Conservation (phyloP, 352 stramenopile genomes). For the Aphanomyces cochlioides region DNA sequence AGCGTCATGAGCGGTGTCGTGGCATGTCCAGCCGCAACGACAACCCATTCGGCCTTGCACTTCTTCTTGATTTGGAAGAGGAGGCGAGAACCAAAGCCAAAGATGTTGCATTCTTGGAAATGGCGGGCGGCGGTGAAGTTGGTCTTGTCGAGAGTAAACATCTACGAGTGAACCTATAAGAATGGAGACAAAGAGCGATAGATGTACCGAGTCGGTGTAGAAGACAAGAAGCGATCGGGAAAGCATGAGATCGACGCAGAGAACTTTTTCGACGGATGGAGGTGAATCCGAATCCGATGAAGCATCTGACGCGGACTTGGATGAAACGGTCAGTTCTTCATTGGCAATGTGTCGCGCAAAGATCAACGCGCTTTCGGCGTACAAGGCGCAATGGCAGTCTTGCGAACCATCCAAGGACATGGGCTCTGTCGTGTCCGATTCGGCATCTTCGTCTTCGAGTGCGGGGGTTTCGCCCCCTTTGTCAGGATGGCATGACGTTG, state of each 20-base stretch:
- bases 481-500: neutral
- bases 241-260: conserved; percentile 46
- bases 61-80: conserved; percentile 74
- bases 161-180: conserved; percentile 28
- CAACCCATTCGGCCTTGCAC: conserved; percentile 67
- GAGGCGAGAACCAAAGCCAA: conserved; percentile 68
- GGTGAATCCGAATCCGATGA: neutral
- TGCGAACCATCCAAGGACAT: conserved; percentile 1
- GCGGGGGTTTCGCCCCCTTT: neutral
- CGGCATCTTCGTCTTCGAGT: neutral
- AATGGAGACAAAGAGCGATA: neutral
- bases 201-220: conserved; percentile 66
- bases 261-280: conserved; percentile 19
- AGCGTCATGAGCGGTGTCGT: conserved; percentile 52
- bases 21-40: conserved; percentile 56
- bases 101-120: conserved; percentile 67
- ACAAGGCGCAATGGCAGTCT: conserved; percentile 13
- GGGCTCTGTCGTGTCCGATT: conserved; percentile 5
- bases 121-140: conserved; percentile 60
- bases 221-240: conserved; percentile 66
- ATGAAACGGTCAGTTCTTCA: neutral
- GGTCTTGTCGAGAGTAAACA: conserved; percentile 77
- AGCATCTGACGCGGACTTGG: neutral
- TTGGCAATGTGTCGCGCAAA: neutral
- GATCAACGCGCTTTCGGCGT: neutral